Evolutionary conservation across 805 yeast species (phyloP).

Genomic region (Candida pseudoglaebosa): DNA sequence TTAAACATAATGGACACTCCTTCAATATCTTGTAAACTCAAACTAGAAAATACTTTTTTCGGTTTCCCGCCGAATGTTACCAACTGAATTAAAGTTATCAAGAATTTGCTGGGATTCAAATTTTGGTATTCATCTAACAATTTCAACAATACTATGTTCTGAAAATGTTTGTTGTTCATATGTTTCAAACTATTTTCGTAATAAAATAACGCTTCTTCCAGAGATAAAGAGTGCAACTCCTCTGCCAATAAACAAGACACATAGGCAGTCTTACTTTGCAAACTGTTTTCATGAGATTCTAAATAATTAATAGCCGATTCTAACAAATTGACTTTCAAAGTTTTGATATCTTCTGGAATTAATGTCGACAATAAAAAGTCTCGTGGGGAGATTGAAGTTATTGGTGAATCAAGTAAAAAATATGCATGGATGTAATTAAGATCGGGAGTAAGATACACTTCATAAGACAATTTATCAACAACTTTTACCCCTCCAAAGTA

Average conservation of each 20-base stretch:
- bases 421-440: constrained; percentile 25
- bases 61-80: constrained; percentile 3
- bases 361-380: background rate
- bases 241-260: constrained; percentile 52
- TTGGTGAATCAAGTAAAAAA: constrained; percentile 4
- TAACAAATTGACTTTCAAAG: constrained; percentile 29
- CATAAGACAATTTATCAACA: constrained; percentile 16
- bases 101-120: background rate
- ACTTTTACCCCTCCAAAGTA: constrained; percentile 35
- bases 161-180: background rate
- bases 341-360: constrained; percentile 22
- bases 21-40: background rate
- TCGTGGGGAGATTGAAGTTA: background rate
- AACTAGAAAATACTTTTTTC: background rate
- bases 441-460: constrained; percentile 26
- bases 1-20: constrained; percentile 4
- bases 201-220: background rate
- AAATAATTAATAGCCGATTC: constrained; percentile 22
- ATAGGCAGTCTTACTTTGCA: constrained; percentile 15
- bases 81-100: constrained; percentile 7
- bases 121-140: background rate
- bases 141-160: constrained; percentile 1
- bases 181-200: constrained; percentile 4
- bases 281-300: background rate
- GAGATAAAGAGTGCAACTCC: constrained; percentile 25